Evolutionary conservation across 192 early-diverging fungal genomes (phyloP).

Genomic region (Rhizoclosmatium sp.): DNA sequence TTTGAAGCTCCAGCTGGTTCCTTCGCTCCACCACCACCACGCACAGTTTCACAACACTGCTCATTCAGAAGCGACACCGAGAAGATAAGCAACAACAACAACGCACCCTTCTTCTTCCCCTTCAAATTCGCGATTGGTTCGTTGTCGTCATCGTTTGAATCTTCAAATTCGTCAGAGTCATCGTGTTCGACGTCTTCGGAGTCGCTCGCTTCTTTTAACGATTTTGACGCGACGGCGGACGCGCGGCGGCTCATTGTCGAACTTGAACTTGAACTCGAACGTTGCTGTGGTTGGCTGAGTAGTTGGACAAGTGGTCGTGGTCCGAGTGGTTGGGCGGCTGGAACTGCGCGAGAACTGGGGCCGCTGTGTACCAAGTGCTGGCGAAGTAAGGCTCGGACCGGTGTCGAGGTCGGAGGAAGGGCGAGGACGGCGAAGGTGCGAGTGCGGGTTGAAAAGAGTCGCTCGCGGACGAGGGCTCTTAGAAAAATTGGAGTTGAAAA

Average conservation of each 20-base stretch:
- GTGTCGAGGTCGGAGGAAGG: too few relatives aligned
- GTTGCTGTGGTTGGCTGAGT: background rate
- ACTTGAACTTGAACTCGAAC: background rate
- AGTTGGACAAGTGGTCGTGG: background rate
- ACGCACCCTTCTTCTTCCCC: background rate
- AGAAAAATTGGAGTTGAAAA: too few relatives aligned
- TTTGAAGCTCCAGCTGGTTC: background rate
- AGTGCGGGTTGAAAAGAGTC: too few relatives aligned
- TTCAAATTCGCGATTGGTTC: background rate
- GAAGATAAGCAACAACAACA: background rate
- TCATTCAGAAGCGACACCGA: background rate
- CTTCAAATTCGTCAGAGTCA: background rate
- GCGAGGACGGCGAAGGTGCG: too few relatives aligned
- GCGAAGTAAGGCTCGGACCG: too few relatives aligned
- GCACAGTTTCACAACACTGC: background rate
- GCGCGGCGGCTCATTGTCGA: conserved; percentile 1
- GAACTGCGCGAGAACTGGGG: too few relatives aligned
- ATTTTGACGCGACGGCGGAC: background rate
- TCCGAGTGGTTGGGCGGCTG: background rate
- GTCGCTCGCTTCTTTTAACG: background rate
- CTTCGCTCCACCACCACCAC: background rate
- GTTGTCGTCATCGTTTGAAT: background rate
- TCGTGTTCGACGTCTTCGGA: background rate
- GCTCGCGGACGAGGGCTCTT: too few relatives aligned
- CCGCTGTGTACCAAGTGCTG: background rate